Conservation (phyloP, 2,329 filamentous ascomycete genomes). For the Phyllosticta citrichinensis region DNA sequence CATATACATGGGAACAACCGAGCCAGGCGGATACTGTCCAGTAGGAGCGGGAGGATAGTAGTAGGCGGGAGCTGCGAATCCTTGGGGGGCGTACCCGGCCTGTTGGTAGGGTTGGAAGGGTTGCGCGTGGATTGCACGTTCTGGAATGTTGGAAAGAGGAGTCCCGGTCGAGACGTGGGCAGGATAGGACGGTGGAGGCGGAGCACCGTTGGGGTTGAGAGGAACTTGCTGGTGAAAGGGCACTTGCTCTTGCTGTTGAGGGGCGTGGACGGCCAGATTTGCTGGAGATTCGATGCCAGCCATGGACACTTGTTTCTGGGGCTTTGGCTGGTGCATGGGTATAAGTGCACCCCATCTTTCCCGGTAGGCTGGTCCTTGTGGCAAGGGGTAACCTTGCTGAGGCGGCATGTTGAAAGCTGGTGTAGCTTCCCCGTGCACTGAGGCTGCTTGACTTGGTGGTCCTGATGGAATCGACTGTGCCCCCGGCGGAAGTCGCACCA, state of each 20-base stretch:
- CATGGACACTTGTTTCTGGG: conserved; percentile 88
- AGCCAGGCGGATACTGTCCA: conserved; percentile 33
- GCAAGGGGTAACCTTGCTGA: conserved; percentile 42
- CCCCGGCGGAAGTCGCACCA: conserved; percentile 72
- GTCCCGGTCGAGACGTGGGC: conserved; percentile 65
- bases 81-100: conserved; percentile 40
- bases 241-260: conserved; percentile 61
- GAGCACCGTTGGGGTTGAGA: conserved; percentile 52
- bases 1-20: conserved; percentile 47
- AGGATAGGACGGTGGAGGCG: conserved; percentile 61
- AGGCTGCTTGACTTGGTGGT: conserved; percentile 4
- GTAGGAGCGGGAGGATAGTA: conserved; percentile 45
- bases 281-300: conserved; percentile 84
- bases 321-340: conserved; percentile 87
- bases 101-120: conserved; percentile 72
- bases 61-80: conserved; percentile 40
- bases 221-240: conserved; percentile 96
- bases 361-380: conserved; percentile 46
- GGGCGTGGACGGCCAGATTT: conserved; percentile 47
- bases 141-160: conserved; percentile 82
- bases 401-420: conserved; percentile 44
- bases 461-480: conserved; percentile 20
- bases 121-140: conserved; percentile 81
- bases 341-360: conserved; percentile 52
- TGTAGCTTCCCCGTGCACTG: conserved; percentile 24